A percentile compares a stretch with the other conserved stretches of the same genome.
phyloP scores from a whole-genome alignment of 805 yeast genomes.

The Ogataea ganodermae region DNA sequence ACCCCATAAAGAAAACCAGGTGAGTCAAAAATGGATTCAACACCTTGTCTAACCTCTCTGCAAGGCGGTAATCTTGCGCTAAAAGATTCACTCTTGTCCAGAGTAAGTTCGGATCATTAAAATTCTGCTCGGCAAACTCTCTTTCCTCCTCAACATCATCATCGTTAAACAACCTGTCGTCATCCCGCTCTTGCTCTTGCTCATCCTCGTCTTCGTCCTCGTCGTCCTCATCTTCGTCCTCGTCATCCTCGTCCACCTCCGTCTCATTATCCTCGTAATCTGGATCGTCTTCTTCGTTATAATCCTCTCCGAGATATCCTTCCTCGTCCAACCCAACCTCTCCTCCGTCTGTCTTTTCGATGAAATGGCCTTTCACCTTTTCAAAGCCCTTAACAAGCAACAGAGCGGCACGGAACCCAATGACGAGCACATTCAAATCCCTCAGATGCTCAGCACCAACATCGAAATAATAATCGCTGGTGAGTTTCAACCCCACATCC shows the following conservation, averaged over 20 bases:
- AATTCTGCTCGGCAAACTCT: not conserved
- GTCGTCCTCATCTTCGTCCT: not conserved
- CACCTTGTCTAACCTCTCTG: not conserved
- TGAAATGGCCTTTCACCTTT: not conserved
- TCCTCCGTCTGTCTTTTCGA: not conserved
- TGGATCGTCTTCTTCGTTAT: constrained; percentile 1
- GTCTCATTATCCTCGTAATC: not conserved
- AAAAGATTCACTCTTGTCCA: not conserved
- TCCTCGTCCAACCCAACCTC: not conserved
- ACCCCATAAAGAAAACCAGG: not conserved
- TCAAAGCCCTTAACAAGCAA: not conserved
- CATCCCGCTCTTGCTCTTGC: not conserved
- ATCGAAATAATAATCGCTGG: too few relatives aligned
- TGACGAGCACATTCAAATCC: too few relatives aligned
- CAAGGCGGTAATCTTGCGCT: not conserved
- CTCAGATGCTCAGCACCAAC: not conserved
- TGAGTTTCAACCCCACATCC: too few relatives aligned
- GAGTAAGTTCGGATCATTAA: too few relatives aligned
- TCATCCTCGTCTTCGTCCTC: constrained; percentile 3
- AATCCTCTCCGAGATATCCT: not conserved
- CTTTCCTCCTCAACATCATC: not conserved
- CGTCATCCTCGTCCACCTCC: constrained; percentile 1
- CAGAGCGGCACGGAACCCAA: constrained; percentile 3
- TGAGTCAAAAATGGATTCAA: not conserved
- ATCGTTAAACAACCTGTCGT: not conserved